Conservation (phyloP, 116 monocot genomes). For the Iris pallida region DNA sequence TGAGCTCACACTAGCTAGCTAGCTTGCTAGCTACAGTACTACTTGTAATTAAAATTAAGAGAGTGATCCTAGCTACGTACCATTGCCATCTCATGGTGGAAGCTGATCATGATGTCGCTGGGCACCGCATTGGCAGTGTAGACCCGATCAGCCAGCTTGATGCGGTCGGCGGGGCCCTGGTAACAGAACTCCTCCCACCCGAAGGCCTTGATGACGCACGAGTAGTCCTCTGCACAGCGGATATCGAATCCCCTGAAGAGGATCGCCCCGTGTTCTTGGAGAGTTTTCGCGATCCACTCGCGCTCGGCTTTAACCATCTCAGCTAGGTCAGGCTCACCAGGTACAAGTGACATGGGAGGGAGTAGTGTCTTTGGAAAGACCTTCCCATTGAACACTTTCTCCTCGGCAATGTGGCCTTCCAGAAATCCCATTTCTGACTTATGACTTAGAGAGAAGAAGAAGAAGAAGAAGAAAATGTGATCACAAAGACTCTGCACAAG, state of each 20-base stretch:
- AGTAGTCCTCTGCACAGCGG: slow-evolving; percentile 17
- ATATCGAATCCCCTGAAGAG: slow-evolving; percentile 31
- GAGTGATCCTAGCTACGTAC: too few relatives aligned
- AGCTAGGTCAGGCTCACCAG: neutral
- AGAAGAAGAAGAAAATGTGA: too few relatives aligned
- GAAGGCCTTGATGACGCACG: slow-evolving; percentile 20
- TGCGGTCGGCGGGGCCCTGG: slow-evolving; percentile 17
- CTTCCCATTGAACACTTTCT: slow-evolving; percentile 12
- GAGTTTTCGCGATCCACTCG: neutral
- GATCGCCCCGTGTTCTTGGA: slow-evolving; percentile 27
- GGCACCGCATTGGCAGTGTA: slow-evolving; percentile 10
- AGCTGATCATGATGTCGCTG: slow-evolving; percentile 1
- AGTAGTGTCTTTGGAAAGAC: slow-evolving; percentile 31
- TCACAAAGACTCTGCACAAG: too few relatives aligned
- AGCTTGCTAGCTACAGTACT: too few relatives aligned
- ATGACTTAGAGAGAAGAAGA: too few relatives aligned
- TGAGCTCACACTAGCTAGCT: too few relatives aligned
- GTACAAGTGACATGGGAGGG: neutral
- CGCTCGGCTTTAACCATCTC: slow-evolving; percentile 12
- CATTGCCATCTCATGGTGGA: slow-evolving; percentile 23
- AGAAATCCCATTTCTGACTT: slow-evolving; percentile 13
- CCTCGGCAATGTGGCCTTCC: slow-evolving; percentile 5
- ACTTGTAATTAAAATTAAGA: too few relatives aligned
- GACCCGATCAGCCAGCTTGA: slow-evolving; percentile 6
- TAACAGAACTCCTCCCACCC: slow-evolving; percentile 29